These are phyloP conservation scores for Nicotiana rustica DNA, from an alignment of 305 asterid species.

Conservation along the genomic window DNA sequence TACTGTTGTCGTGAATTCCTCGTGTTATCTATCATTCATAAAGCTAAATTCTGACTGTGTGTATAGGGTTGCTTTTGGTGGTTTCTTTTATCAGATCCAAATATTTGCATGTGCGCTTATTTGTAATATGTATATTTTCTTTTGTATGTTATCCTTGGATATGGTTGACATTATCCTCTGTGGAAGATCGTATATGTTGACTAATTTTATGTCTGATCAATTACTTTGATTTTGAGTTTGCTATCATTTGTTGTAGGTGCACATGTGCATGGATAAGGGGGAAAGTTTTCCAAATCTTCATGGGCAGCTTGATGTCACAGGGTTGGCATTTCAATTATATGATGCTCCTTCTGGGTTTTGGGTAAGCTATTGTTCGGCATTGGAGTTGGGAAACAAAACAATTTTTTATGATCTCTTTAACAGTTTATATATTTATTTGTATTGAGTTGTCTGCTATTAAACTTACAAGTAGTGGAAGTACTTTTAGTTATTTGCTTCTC, in stretches of 20 bases:
- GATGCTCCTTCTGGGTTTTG: slow-evolving; percentile 92
- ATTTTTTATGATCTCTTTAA: neutral
- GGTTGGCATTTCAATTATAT: slow-evolving; percentile 84
- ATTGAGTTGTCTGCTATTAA: slow-evolving; percentile 16
- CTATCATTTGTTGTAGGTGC: slow-evolving; percentile 67
- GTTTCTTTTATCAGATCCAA: slow-evolving; percentile 26
- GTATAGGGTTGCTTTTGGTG: slow-evolving; percentile 10
- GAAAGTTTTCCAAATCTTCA: slow-evolving; percentile 97
- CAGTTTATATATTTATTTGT: slow-evolving; percentile 27
- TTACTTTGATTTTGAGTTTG: slow-evolving; percentile 18
- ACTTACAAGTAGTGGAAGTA: slow-evolving; percentile 18
- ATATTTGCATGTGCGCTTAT: slow-evolving; percentile 6
- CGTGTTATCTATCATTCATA: neutral
- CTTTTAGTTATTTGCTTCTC: slow-evolving; percentile 26
- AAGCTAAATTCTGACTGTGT: slow-evolving; percentile 15
- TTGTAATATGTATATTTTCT: slow-evolving; percentile 23
- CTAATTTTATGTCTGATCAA: slow-evolving; percentile 25
- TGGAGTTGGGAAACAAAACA: neutral
- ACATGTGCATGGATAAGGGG: slow-evolving; percentile 96
- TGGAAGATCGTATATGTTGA: slow-evolving; percentile 12
- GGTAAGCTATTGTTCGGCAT: slow-evolving; percentile 54
- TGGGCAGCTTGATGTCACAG: slow-evolving; percentile 98
- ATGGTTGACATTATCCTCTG: slow-evolving; percentile 28
- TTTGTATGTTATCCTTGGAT: slow-evolving; percentile 28
- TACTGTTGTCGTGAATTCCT: slow-evolving; percentile 1